A percentile compares a stretch with the other conserved stretches of the same genome.
phyloP scores from a whole-genome alignment of 176 grass and related monocot genomes.

The Elymus sibiricus region DNA sequence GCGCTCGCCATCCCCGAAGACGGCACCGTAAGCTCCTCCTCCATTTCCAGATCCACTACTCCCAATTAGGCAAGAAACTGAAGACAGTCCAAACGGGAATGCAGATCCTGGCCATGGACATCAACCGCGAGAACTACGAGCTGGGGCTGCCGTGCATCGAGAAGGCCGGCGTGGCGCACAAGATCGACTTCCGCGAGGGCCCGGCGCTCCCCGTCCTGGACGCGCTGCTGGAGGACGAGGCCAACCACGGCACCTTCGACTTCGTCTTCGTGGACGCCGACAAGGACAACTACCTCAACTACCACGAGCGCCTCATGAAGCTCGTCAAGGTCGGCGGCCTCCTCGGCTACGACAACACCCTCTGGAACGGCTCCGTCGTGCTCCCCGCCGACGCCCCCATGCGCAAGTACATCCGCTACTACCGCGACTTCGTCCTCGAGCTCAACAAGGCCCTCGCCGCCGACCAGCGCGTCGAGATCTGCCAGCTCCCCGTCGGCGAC shows the following conservation, averaged over 20 bases:
- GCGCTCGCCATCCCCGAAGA: slow-evolving; percentile 87
- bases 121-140: slow-evolving; percentile 95
- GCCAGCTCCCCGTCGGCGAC: slow-evolving; percentile 89
- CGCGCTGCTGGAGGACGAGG: slow-evolving; percentile 55
- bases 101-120: slow-evolving; percentile 98
- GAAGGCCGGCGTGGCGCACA: slow-evolving; percentile 90
- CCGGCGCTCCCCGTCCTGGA: slow-evolving; percentile 77
- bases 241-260: slow-evolving; percentile 66
- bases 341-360: slow-evolving; percentile 95
- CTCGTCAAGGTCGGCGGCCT: slow-evolving; percentile 84
- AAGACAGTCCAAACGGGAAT: background rate
- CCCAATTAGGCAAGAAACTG: background rate
- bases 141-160: slow-evolving; percentile 74
- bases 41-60: slow-evolving; percentile 23
- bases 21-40: slow-evolving; percentile 55
- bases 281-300: slow-evolving; percentile 99
- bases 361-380: slow-evolving; percentile 92
- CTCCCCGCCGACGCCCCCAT: slow-evolving; percentile 82
- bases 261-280: slow-evolving; percentile 97
- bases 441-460: slow-evolving; percentile 94
- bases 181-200: slow-evolving; percentile 97
- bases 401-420: slow-evolving; percentile 83
- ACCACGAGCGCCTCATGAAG: slow-evolving; percentile 82
- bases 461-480: slow-evolving; percentile 86
- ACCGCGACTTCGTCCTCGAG: slow-evolving; percentile 80